Percentiles rank a stretch among this genome's conserved stretches.
These are phyloP conservation scores for Taphrina betulina DNA, from an alignment of 1,139 yeast genomes.

Conservation along the genomic window DNA sequence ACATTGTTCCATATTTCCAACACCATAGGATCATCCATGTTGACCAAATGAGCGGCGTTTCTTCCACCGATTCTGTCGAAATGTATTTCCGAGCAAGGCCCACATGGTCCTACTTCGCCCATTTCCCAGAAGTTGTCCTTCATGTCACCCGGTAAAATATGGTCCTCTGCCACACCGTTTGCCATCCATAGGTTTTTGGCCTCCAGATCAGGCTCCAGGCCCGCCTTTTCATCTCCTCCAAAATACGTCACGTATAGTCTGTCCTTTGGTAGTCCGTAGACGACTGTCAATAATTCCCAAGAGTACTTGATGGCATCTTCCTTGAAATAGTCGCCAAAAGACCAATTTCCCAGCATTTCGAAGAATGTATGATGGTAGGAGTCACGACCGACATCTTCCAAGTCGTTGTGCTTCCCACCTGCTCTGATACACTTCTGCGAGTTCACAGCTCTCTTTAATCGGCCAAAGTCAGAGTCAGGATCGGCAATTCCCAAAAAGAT, in stretches of 20 bases:
- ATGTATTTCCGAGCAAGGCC: slow-evolving; percentile 97
- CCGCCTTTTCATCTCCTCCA: slow-evolving; percentile 81
- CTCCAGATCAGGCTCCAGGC: slow-evolving; percentile 91
- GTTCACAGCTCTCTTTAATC: slow-evolving; percentile 83
- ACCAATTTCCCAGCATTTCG: slow-evolving; percentile 99
- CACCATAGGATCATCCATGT: slow-evolving; percentile 96
- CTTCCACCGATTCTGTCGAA: slow-evolving; percentile 98
- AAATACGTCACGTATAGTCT: slow-evolving; percentile 92
- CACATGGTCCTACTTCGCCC: slow-evolving; percentile 99
- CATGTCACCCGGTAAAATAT: slow-evolving; percentile 85
- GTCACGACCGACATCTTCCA: slow-evolving; percentile 97
- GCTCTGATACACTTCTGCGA: slow-evolving; percentile 98
- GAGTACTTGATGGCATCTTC: slow-evolving; percentile 84
- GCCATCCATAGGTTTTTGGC: slow-evolving; percentile 83
- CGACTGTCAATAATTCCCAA: slow-evolving; percentile 86
- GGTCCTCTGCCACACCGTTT: slow-evolving; percentile 87
- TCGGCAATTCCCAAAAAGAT: slow-evolving; percentile 95
- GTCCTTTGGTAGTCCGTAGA: slow-evolving; percentile 72
- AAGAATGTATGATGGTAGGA: slow-evolving; percentile 92
- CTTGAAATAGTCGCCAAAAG: slow-evolving; percentile 97
- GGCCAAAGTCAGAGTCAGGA: slow-evolving; percentile 82
- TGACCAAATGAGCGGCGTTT: slow-evolving; percentile 85
- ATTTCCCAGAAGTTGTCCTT: slow-evolving; percentile 98
- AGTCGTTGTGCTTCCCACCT: slow-evolving; percentile 98
- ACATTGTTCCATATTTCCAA: slow-evolving; percentile 97